Evolutionary conservation across 2,329 filamentous ascomycete genomes (phyloP), one percentile per base, ranked within the genome.

Genomic region (Fusarium nanum): DNA sequence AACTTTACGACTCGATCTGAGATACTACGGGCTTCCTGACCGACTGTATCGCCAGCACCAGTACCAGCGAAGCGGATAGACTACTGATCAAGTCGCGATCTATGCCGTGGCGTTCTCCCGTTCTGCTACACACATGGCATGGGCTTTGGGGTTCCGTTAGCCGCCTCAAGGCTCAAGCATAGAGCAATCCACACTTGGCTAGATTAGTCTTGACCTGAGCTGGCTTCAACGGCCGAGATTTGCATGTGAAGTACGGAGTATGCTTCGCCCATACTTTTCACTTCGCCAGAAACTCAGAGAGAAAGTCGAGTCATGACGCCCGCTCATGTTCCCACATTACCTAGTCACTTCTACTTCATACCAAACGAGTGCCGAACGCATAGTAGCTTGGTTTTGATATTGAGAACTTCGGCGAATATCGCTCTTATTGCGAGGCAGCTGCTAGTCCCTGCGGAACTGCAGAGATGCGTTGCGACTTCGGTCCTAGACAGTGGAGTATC

Each of bases 81-180:
- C 60, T 58, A 61, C 54, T n/a, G 55, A 55, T 18, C 25, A 49
- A 61, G 47, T 42, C 42, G 14, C 55, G 55, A 61, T 66, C 62
- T 46, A 55, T 49, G 44, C 37, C 40, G 49, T 49, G 42, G 44
- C 46, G 44, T 25, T 37, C 42, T 20, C 13, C 34, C 49, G 55
- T 54, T 66, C 47, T 45, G 18, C 23, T 53, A 40, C 27, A 47
- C 63, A 52, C 56, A 67, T 71, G 64, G 59, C 61, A 57, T 55
- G 45, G 41, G 27, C 48, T 44, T 67, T 30, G 34, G 42, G 56
- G 61, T 53, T 56, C 53, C 49, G 40, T 71, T 68, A 68, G 53
- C 64, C 64, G 60, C 68, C 56, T 62, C 60, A 66, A 69, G 60
- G 59, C 56, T 62, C 60, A 66, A 69, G 60, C 64, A 71, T 56